Percentiles rank a stretch among this genome's conserved stretches.
Evolutionary conservation across 495 filamentous ascomycete species (phyloP).

Genomic region (Terfezia boudieri): DNA sequence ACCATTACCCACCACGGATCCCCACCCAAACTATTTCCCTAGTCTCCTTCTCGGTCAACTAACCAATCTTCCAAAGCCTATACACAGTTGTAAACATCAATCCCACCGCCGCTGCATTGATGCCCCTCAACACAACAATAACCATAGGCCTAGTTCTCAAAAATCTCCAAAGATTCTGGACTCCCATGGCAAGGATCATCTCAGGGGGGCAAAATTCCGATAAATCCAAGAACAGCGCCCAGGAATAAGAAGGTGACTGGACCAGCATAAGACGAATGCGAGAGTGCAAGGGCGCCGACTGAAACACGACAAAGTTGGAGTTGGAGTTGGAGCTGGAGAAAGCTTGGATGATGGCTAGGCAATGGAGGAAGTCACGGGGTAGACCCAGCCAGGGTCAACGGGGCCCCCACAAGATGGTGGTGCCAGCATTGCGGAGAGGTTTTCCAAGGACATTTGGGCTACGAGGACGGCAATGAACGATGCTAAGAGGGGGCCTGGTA

Average conservation of each 20-base stretch:
- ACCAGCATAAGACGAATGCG: constrained; percentile 11
- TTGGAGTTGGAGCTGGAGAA: constrained; percentile 70
- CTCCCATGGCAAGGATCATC: constrained; percentile 38
- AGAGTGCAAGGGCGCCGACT: constrained; percentile 39
- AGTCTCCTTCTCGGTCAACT: constrained; percentile 28
- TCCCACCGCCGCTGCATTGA: constrained; percentile 59
- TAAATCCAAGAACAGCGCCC: constrained; percentile 38
- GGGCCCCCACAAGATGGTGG: no score
- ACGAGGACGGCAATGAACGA: constrained; percentile 41
- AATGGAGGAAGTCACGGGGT: no score
- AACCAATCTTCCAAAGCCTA: constrained; percentile 57
- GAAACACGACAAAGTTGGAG: constrained; percentile 70
- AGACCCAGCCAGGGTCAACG: no score
- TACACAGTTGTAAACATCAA: constrained; percentile 75
- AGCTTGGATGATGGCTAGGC: constrained; percentile 52
- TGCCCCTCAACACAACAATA: constrained; percentile 35
- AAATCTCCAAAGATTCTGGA: constrained; percentile 47
- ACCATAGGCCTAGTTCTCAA: constrained; percentile 33
- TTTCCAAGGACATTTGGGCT: constrained; percentile 26
- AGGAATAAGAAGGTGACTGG: constrained; percentile 22
- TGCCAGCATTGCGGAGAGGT: no score
- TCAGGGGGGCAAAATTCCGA: constrained; percentile 56
- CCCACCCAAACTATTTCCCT: constrained; percentile 33
- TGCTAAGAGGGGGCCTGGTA: constrained; percentile 2
- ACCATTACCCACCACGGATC: constrained; percentile 63